Evolutionary conservation across 768 basidiomycete genomes (phyloP).

Genomic region (Russula virescens): DNA sequence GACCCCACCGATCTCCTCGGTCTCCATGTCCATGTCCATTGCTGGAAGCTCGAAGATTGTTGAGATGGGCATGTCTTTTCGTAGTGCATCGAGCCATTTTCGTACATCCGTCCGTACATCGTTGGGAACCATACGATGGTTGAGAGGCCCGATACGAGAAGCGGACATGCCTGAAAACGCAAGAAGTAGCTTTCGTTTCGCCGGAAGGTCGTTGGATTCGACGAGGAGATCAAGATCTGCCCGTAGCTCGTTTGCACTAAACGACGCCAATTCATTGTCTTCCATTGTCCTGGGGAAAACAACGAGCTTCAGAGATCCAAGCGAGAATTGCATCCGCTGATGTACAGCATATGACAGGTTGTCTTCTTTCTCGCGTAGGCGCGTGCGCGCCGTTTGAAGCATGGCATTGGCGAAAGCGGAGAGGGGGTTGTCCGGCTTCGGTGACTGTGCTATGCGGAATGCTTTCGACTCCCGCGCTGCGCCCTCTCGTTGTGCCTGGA

Average conservation of each 20-base stretch:
- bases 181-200: constrained; percentile 60
- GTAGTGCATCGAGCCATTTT: constrained; percentile 55
- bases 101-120: constrained; percentile 39
- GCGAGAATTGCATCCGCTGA: constrained; percentile 68
- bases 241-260: constrained; percentile 60
- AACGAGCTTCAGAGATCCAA: constrained; percentile 59
- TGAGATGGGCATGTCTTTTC: constrained; percentile 59
- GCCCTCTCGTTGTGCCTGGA: constrained; percentile 66
- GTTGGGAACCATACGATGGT: constrained; percentile 41
- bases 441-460: constrained; percentile 65
- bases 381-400: constrained; percentile 64
- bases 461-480: constrained; percentile 75
- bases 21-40: constrained; percentile 78
- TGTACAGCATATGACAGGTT: constrained; percentile 55
- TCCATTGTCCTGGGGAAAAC: constrained; percentile 77
- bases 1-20: constrained; percentile 48
- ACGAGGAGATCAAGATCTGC: constrained; percentile 65
- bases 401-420: constrained; percentile 85
- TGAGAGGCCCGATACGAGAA: constrained; percentile 62
- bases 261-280: constrained; percentile 73
- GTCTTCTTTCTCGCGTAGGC: constrained; percentile 62
- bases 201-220: constrained; percentile 41
- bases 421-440: constrained; percentile 73
- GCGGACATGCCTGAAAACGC: constrained; percentile 74
- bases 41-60: constrained; percentile 76